Conservation (phyloP, 805 yeast genomes). For the Debaryomyces prosopidis region DNA sequence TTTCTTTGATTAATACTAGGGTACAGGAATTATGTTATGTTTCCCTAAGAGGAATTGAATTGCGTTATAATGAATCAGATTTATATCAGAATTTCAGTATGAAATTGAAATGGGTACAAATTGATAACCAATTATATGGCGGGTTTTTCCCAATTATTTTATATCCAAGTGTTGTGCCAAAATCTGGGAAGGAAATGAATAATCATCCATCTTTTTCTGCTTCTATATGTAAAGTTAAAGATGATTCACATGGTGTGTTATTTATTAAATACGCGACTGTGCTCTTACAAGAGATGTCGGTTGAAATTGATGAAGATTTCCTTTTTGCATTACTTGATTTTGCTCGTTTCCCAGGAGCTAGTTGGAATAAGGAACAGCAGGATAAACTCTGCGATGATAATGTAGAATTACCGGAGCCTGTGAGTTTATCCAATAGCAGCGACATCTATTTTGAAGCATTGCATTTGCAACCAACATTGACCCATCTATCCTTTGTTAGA, state of each 20-base stretch:
- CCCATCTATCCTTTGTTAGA: conserved; percentile 87
- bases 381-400: conserved; percentile 62
- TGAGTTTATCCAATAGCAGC: conserved; percentile 50
- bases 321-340: conserved; percentile 79
- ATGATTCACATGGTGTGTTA: conserved; percentile 84
- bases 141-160: conserved; percentile 84
- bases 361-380: conserved; percentile 54
- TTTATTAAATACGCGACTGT: conserved; percentile 91
- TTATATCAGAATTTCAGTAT: conserved; percentile 75
- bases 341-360: conserved; percentile 75
- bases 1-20: conserved; percentile 74
- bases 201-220: conserved; percentile 90
- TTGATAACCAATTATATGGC: conserved; percentile 89
- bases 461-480: conserved; percentile 87
- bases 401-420: conserved; percentile 72
- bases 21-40: conserved; percentile 79
- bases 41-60: conserved; percentile 78
- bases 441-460: conserved; percentile 91
- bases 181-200: conserved; percentile 77
- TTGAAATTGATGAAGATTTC: conserved; percentile 94
- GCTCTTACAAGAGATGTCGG: conserved; percentile 83
- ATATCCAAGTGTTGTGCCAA: conserved; percentile 89
- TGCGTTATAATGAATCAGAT: conserved; percentile 80
- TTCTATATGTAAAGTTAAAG: conserved; percentile 79
- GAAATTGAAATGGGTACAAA: conserved; percentile 91